phyloP scores from a whole-genome alignment of 345 rosid species.

The Eucalyptus virginea region DNA sequence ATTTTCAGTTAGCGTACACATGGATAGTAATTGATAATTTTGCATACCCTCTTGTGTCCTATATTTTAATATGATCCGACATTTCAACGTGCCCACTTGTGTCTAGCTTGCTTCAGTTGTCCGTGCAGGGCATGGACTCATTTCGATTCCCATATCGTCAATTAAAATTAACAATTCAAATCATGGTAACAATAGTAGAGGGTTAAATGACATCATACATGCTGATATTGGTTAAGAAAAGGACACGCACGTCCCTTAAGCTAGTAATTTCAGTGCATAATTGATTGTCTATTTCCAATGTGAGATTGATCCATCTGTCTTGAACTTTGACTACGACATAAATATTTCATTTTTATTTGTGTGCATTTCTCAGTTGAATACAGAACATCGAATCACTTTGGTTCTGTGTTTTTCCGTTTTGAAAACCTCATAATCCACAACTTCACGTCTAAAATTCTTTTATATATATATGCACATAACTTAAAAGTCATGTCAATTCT shows the following conservation, averaged over 20 bases:
- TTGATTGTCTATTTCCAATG: background rate
- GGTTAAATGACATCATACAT: background rate
- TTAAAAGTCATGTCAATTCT: background rate
- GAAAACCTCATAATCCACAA: background rate
- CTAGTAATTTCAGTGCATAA: background rate
- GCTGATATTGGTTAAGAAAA: background rate
- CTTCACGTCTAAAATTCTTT: background rate
- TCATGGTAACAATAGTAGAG: background rate
- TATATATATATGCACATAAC: background rate
- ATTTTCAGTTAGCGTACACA: background rate
- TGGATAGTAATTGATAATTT: background rate
- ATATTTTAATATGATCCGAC: background rate
- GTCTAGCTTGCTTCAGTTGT: background rate
- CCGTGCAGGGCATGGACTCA: background rate
- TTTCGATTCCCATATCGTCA: background rate
- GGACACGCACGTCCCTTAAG: background rate
- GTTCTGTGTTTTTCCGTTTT: background rate
- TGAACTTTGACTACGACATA: background rate
- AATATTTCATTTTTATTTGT: background rate
- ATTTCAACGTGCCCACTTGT: background rate
- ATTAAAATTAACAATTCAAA: background rate
- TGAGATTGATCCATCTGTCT: background rate
- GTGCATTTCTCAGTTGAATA: background rate
- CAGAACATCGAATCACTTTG: background rate
- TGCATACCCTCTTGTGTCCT: background rate